Percentiles rank a stretch among this genome's conserved stretches.
These are phyloP conservation scores for Rhizopus stolonifer DNA, from an alignment of 371 early-diverging fungal species.

Conservation along the genomic window DNA sequence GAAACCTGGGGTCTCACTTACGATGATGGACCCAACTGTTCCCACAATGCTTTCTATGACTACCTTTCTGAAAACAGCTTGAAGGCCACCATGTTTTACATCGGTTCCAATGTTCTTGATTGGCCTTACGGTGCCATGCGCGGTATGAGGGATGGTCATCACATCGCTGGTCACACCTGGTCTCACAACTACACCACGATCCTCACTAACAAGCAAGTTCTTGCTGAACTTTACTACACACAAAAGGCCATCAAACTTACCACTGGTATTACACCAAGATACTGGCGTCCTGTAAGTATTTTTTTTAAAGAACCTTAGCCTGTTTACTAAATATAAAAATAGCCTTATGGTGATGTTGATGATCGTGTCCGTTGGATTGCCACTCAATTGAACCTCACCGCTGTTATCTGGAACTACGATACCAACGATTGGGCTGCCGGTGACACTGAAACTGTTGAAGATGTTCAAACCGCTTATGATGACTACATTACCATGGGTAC, in stretches of 20 bases:
- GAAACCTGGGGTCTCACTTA: conserved; percentile 40
- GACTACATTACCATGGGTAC: conserved; percentile 36
- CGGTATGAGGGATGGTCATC: conserved; percentile 49
- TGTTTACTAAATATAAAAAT: conserved; percentile 20
- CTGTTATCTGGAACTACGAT: conserved; percentile 42
- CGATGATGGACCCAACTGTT: conserved; percentile 47
- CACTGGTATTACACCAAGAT: conserved; percentile 46
- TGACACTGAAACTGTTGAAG: conserved; percentile 18
- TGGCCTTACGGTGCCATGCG: conserved; percentile 50
- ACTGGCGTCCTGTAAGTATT: conserved; percentile 46
- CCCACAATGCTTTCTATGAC: conserved; percentile 46
- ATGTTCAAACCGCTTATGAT: conserved; percentile 27
- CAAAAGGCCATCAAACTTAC: conserved; percentile 51
- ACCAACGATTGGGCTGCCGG: conserved; percentile 42
- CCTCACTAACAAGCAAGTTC: conserved; percentile 47
- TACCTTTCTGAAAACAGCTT: conserved; percentile 23
- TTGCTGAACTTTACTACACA: conserved; percentile 54
- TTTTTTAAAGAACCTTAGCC: too few relatives aligned
- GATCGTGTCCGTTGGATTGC: conserved; percentile 49
- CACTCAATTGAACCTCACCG: conserved; percentile 36
- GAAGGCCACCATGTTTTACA: conserved; percentile 9
- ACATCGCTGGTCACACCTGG: conserved; percentile 52
- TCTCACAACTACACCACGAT: conserved; percentile 55
- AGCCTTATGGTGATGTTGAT: conserved; percentile 44
- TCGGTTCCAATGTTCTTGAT: conserved; percentile 40